Evolutionary conservation across 2,329 filamentous ascomycete species (phyloP), one percentile per base, ranked within the genome.

Genomic region (Zymoseptoria crescenta): DNA sequence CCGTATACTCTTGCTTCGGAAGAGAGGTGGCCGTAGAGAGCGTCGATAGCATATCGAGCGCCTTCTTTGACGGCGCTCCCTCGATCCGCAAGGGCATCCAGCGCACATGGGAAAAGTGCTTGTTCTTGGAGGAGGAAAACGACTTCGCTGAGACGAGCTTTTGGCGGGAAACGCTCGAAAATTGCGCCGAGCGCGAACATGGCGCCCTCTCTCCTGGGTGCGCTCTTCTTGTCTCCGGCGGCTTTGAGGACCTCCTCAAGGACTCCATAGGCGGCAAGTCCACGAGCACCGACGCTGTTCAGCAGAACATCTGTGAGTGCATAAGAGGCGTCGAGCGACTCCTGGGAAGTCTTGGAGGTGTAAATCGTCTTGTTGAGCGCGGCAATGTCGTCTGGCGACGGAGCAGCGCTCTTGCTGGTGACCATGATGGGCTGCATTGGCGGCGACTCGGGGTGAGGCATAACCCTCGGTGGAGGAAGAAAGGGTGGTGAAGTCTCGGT

Each of bases 171-270:
- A 49, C 88, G 86, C 80, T 99, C 94, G 69, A 97, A 93, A 52
- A 99, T 80, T 57, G 95, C 93, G 59, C 95, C 94, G 24, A 97
- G 82, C 49, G 96, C 87, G 74, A 96, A 95, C 85, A 97, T 95
- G 65, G 92, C 88, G 70, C 91, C 91, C 78, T 99, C 94, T 68
- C 93, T 84, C 68, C 84, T 85, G 48, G 87, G 82, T 16, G 87
- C 88, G 75, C 87, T 92, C 81, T 99, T 99, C 85, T 97, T 99
- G 78, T 97, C 91, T 68, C 81, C 78, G 3, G 93, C 91, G 45
- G 89, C 90, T 81, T 96, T 88, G 71, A 83, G 83, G 69, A 87
- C 80, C 63, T 83, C 81, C 21, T 81, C 79, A 52, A 89, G 72
- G 53, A 88, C 75, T 64, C 82, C 82, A 74, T 87, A 88, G 59